phyloP scores from a whole-genome alignment of 345 rosid species.

The Salix udensis region DNA sequence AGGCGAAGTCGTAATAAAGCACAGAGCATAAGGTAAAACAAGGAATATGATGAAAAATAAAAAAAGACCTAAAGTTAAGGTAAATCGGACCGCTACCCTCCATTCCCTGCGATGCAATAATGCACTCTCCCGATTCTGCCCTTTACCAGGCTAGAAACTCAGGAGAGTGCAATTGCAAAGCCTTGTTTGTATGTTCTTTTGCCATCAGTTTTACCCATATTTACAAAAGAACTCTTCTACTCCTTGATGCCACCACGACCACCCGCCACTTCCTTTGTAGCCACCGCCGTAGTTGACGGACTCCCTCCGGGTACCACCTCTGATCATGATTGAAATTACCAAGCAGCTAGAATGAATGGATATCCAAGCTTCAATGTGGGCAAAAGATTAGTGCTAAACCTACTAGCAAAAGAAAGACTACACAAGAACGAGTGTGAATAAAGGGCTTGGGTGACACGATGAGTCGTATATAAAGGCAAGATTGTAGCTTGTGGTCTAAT shows the following conservation, averaged over 20 bases:
- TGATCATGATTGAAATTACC: background rate
- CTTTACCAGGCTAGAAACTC: slow-evolving; percentile 40
- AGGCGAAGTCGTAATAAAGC: slow-evolving; percentile 9
- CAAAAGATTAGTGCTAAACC: slow-evolving; percentile 1
- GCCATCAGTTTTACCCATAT: slow-evolving; percentile 27
- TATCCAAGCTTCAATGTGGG: background rate
- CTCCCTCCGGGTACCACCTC: background rate
- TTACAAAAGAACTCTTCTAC: slow-evolving; percentile 32
- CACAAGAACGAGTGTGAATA: slow-evolving; percentile 12
- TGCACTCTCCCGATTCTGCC: slow-evolving; percentile 66
- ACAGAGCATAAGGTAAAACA: slow-evolving; percentile 22
- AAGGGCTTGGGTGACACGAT: slow-evolving; percentile 36
- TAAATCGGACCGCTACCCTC: slow-evolving; percentile 89
- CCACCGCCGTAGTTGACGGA: slow-evolving; percentile 9
- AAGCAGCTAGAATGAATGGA: background rate
- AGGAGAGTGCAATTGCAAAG: slow-evolving; percentile 82
- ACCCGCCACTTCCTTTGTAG: slow-evolving; percentile 4
- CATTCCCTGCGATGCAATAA: slow-evolving; percentile 85
- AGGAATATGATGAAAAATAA: background rate
- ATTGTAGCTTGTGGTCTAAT: slow-evolving; percentile 35
- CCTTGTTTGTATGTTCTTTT: slow-evolving; percentile 18
- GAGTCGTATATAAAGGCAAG: slow-evolving; percentile 62
- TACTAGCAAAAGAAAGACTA: background rate
- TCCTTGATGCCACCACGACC: slow-evolving; percentile 11
- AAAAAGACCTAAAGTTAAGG: slow-evolving; percentile 16